Evolutionary conservation across 495 filamentous ascomycete species (phyloP).

Genomic region (Tuber calosporum): DNA sequence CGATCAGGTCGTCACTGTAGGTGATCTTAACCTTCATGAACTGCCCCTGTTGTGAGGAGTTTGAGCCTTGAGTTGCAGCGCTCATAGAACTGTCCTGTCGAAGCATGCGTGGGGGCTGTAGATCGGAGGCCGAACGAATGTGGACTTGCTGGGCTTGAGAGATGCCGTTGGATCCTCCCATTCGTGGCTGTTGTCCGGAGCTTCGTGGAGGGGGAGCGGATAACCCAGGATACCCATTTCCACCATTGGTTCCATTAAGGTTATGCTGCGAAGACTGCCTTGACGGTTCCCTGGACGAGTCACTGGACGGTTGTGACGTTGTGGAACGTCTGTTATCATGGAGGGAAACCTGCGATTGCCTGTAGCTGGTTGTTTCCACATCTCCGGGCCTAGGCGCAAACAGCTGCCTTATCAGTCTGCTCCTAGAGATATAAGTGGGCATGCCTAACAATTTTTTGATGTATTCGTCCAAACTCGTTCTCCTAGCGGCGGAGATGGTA

Average conservation of each 20-base stretch:
- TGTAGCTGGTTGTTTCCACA: slow-evolving; percentile 63
- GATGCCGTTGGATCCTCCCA: slow-evolving; percentile 47
- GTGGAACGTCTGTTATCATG: slow-evolving; percentile 43
- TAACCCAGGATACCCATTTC: slow-evolving; percentile 49
- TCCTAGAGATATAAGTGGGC: slow-evolving; percentile 72
- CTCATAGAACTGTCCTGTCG: slow-evolving; percentile 69
- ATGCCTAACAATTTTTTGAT: slow-evolving; percentile 83
- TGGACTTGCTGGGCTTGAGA: slow-evolving; percentile 42
- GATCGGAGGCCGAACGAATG: slow-evolving; percentile 45
- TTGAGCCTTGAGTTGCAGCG: slow-evolving; percentile 57
- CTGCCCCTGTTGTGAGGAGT: slow-evolving; percentile 47
- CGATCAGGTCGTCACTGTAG: slow-evolving; percentile 81
- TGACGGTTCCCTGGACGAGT: slow-evolving; percentile 52
- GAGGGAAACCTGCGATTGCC: slow-evolving; percentile 61
- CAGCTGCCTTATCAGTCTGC: slow-evolving; percentile 74
- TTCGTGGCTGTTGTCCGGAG: slow-evolving; percentile 48
- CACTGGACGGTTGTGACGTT: slow-evolving; percentile 48
- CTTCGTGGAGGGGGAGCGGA: slow-evolving; percentile 54
- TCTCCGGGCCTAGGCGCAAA: slow-evolving; percentile 86
- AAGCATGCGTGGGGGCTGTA: slow-evolving; percentile 48
- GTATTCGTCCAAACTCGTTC: slow-evolving; percentile 87
- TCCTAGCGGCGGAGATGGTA: slow-evolving; percentile 85
- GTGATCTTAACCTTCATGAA: slow-evolving; percentile 89
- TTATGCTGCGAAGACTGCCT: slow-evolving; percentile 68
- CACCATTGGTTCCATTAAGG: slow-evolving; percentile 50